These are phyloP conservation scores for Nakaseomyces sp. DNA, from an alignment of 1,139 yeast species.

Conservation along the genomic window DNA sequence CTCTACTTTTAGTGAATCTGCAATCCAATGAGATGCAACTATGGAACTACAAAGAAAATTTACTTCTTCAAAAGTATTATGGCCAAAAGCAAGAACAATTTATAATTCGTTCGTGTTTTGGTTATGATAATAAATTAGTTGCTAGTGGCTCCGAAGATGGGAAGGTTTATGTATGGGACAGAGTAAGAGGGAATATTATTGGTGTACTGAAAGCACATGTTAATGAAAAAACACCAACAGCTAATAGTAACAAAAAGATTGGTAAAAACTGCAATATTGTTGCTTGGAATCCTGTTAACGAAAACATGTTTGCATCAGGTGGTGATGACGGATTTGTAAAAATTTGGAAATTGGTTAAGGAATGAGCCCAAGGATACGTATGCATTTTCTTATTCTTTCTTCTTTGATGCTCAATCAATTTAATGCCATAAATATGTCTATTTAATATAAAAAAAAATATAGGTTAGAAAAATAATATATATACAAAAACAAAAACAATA, in stretches of 20 bases:
- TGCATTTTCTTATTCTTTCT: too few relatives aligned
- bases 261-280: conserved; percentile 38
- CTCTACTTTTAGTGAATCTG: conserved; percentile 49
- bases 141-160: conserved; percentile 83
- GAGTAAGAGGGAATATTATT: conserved; percentile 60
- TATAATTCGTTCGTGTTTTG: conserved; percentile 73
- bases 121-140: conserved; percentile 60
- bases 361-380: conserved; percentile 10
- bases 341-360: conserved; percentile 48
- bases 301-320: conserved; percentile 66
- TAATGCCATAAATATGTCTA: background rate
- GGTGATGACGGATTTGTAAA: conserved; percentile 70
- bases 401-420: too few relatives aligned
- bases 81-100: conserved; percentile 68
- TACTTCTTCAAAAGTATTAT: conserved; percentile 50
- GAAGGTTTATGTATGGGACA: conserved; percentile 70
- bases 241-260: conserved; percentile 13
- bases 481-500: background rate
- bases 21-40: conserved; percentile 75
- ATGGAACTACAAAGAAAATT: conserved; percentile 52
- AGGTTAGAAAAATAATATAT: too few relatives aligned
- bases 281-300: conserved; percentile 55
- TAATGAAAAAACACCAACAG: conserved; percentile 11
- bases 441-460: background rate
- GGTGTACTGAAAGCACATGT: conserved; percentile 56